These are phyloP conservation scores for Panellus pusillus DNA, from an alignment of 768 basidiomycete genomes.

Conservation along the genomic window DNA sequence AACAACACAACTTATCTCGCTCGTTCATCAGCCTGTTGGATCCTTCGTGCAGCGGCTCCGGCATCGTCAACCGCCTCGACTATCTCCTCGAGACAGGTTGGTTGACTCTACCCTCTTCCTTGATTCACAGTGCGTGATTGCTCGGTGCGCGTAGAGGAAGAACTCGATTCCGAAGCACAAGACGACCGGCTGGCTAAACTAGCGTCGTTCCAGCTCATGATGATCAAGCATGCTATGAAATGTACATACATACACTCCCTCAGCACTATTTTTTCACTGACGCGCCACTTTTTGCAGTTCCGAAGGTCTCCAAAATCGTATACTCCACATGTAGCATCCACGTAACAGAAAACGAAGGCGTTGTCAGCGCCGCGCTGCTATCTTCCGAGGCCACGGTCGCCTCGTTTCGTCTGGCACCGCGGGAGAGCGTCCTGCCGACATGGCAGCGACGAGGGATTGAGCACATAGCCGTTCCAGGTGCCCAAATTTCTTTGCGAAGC, in stretches of 20 bases:
- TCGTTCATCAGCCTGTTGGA: slow-evolving; percentile 69
- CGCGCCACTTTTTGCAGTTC: slow-evolving; percentile 49
- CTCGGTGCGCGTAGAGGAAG: slow-evolving; percentile 42
- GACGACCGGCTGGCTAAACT: slow-evolving; percentile 80
- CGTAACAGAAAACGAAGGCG: slow-evolving; percentile 89
- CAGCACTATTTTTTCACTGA: slow-evolving; percentile 5
- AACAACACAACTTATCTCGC: slow-evolving; percentile 1
- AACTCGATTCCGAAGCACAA: slow-evolving; percentile 50
- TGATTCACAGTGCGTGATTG: slow-evolving; percentile 8
- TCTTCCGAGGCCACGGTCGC: slow-evolving; percentile 65
- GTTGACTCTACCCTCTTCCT: slow-evolving; percentile 18
- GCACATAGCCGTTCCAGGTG: slow-evolving; percentile 59
- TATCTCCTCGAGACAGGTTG: slow-evolving; percentile 75
- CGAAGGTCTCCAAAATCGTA: slow-evolving; percentile 75
- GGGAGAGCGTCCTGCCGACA: slow-evolving; percentile 64
- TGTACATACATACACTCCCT: slow-evolving; percentile 49
- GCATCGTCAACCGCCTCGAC: slow-evolving; percentile 88
- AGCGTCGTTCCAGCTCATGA: slow-evolving; percentile 83
- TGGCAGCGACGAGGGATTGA: slow-evolving; percentile 86
- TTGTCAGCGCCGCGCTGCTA: slow-evolving; percentile 71
- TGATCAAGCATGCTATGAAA: slow-evolving; percentile 94
- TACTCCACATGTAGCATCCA: slow-evolving; percentile 99
- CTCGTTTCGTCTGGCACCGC: slow-evolving; percentile 69
- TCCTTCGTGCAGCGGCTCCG: slow-evolving; percentile 95
- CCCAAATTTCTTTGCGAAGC: slow-evolving; percentile 12